Evolutionary conservation across 2,329 filamentous ascomycete genomes (phyloP), one percentile per base, ranked within the genome.

Genomic region (Colletotrichum sp.): DNA sequence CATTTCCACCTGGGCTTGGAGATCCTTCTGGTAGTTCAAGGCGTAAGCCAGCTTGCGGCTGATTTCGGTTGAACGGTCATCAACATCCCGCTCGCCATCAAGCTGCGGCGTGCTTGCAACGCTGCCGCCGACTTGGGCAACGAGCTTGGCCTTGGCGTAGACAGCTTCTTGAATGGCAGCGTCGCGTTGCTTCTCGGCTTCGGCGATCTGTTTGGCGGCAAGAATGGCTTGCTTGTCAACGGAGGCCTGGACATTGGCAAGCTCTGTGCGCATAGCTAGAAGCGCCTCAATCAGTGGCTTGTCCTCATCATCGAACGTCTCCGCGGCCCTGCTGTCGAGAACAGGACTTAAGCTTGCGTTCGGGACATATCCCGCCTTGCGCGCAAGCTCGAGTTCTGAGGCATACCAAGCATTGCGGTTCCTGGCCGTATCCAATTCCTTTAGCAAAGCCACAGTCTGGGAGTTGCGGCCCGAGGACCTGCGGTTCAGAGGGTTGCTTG

Each of bases 321-420:
- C 95, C 4, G 93, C 89, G 1, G 91, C 89, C 76, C 94, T 92
- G 78, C 94, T 93, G 77, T 98, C 96, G 28, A 98, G 87, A 1
- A 92, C 89, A 16, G 95, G 93, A 80, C 91, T 94, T 30, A 92
- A 90, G 2, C 93, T 92, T 4, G 92, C 88, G 77, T 91, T 95
- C 18, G 95, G 91, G 8, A 92, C 90, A 81, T 98, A 99, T 7
- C 97, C 97, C 55, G 95, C 92, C 85, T 98, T 98, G 66, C 94
- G 93, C 8, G 97, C 97, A 77, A 99, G 88, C 74, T 98, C 95
- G 61, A 99, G 88, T 85, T 99, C 97, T 0, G 96, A 98, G 9
- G 96, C 95, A 84, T 98, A 98, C 97, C 97, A 99, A 1, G 96
- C 96, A 85, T 98, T 98, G 67, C 94, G 92, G 81, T 94, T 97